A percentile compares a stretch with the other conserved stretches of the same genome.
phyloP scores from a whole-genome alignment of 2,329 filamentous ascomycete genomes.

The Aureobasidium subglaciale region DNA sequence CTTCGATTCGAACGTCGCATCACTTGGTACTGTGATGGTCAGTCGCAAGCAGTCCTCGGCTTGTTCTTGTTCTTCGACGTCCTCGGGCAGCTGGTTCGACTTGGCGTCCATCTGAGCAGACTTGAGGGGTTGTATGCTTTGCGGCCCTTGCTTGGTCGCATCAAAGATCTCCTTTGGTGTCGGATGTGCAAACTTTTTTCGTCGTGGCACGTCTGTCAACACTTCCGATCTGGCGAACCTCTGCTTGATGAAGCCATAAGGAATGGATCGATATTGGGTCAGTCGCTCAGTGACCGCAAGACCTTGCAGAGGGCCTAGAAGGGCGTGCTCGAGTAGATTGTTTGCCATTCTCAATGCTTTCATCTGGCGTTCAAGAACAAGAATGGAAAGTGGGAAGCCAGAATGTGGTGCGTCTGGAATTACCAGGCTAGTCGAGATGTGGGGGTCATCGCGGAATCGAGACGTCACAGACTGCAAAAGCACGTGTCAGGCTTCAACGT shows the following conservation, averaged over 20 bases:
- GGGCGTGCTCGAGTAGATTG: not conserved
- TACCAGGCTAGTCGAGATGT: not conserved
- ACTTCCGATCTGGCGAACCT: constrained; percentile 15
- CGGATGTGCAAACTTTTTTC: not conserved
- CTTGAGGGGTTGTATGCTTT: constrained; percentile 13
- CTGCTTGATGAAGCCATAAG: constrained; percentile 16
- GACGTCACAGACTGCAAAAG: not conserved
- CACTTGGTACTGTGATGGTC: constrained; percentile 12
- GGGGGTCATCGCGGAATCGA: not conserved
- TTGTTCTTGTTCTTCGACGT: constrained; percentile 11
- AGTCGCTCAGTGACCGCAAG: not conserved
- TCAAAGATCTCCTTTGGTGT: not conserved
- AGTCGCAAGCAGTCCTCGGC: constrained; percentile 15
- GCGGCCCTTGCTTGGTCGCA: constrained; percentile 9
- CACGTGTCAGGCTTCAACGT: not conserved
- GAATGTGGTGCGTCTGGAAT: not conserved
- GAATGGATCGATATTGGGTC: constrained; percentile 13
- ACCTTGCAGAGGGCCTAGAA: constrained; percentile 11
- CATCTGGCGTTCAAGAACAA: no score
- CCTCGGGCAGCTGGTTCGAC: constrained; percentile 14
- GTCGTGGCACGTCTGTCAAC: not conserved
- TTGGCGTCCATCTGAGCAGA: constrained; percentile 15
- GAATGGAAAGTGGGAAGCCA: not conserved
- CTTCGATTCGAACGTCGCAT: not conserved
- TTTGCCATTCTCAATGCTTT: constrained; percentile 3